These are phyloP conservation scores for Chionographis japonica DNA, from an alignment of 106 monocot species.

Conservation along the genomic window DNA sequence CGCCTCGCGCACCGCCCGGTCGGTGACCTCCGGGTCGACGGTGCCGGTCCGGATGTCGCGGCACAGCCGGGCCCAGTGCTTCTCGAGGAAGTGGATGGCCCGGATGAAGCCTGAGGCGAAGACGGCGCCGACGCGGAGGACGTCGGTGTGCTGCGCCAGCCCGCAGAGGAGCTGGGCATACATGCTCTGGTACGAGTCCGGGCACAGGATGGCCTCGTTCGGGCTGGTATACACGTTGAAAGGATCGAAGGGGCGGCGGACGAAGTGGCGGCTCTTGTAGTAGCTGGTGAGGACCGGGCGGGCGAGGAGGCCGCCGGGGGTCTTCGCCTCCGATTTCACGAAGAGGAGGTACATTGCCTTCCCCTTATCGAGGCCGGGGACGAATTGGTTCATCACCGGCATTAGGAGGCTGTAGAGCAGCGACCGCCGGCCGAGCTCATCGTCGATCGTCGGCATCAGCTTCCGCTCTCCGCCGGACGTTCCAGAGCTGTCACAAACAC, in stretches of 20 bases:
- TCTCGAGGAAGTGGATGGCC: conserved; percentile 64
- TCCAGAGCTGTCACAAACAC: conserved; percentile 42
- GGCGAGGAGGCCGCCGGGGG: conserved; percentile 70
- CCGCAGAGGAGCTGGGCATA: conserved; percentile 85
- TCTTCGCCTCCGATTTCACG: conserved; percentile 67
- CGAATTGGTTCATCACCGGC: conserved; percentile 72
- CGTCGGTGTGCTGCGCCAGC: conserved; percentile 45
- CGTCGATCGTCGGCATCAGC: conserved; percentile 84
- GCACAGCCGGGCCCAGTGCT: conserved; percentile 68
- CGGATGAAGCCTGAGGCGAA: conserved; percentile 93
- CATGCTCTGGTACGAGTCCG: conserved; percentile 86
- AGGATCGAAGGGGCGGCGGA: conserved; percentile 49
- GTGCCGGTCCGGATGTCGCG: conserved; percentile 54
- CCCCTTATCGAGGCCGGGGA: conserved; percentile 68
- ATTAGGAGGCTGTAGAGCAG: conserved; percentile 76
- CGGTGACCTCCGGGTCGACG: conserved; percentile 49
- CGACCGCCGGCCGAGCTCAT: conserved; percentile 70
- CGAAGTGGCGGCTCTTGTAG: conserved; percentile 83
- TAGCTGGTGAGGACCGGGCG: conserved; percentile 91
- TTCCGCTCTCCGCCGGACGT: conserved; percentile 88
- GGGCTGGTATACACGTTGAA: conserved; percentile 76
- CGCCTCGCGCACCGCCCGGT: conserved; percentile 43
- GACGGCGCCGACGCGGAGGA: conserved; percentile 82
- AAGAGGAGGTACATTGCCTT: conserved; percentile 85
- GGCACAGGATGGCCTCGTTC: conserved; percentile 69